Conservation (phyloP, 1,139 yeast species). For the Taphrina pruni region DNA sequence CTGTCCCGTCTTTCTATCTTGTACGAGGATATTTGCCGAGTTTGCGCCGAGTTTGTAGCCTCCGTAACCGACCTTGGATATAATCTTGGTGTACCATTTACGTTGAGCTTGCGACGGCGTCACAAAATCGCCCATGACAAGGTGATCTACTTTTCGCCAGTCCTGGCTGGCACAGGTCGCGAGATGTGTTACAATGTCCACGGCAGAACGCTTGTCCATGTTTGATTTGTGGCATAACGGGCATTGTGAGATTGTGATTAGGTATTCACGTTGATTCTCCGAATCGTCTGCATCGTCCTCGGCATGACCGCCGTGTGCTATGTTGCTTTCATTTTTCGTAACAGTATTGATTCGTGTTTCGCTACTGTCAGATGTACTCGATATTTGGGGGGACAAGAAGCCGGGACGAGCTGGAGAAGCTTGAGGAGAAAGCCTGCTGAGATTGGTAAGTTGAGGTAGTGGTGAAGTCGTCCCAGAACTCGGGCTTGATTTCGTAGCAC, state of each 20-base stretch:
- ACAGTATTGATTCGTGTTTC: not conserved
- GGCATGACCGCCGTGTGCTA: not conserved
- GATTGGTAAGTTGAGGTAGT: not conserved
- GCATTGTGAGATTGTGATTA: slow-evolving; percentile 69
- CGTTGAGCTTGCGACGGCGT: slow-evolving; percentile 83
- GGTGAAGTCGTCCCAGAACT: not conserved
- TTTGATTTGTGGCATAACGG: slow-evolving; percentile 76
- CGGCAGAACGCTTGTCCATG: slow-evolving; percentile 61
- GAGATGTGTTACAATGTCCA: slow-evolving; percentile 80
- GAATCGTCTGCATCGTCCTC: not conserved
- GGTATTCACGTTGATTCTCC: slow-evolving; percentile 51
- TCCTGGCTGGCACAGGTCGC: slow-evolving; percentile 84
- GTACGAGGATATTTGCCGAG: slow-evolving; percentile 91
- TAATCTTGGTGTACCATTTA: slow-evolving; percentile 79
- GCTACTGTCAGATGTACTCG: not conserved
- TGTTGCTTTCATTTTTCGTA: not conserved
- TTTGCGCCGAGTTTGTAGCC: slow-evolving; percentile 85
- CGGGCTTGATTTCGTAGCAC: not conserved
- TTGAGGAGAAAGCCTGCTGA: not conserved
- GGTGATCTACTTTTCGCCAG: slow-evolving; percentile 71
- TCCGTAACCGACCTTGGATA: slow-evolving; percentile 87
- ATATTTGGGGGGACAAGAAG: not conserved
- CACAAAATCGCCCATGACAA: slow-evolving; percentile 72
- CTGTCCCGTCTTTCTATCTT: slow-evolving; percentile 85
- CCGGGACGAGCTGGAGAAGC: not conserved